A percentile compares a stretch with the other conserved stretches of the same genome.
These are phyloP conservation scores for Cryptococcus neoformans DNA, from an alignment of 1,284 basidiomycete genomes.

Conservation along the genomic window DNA sequence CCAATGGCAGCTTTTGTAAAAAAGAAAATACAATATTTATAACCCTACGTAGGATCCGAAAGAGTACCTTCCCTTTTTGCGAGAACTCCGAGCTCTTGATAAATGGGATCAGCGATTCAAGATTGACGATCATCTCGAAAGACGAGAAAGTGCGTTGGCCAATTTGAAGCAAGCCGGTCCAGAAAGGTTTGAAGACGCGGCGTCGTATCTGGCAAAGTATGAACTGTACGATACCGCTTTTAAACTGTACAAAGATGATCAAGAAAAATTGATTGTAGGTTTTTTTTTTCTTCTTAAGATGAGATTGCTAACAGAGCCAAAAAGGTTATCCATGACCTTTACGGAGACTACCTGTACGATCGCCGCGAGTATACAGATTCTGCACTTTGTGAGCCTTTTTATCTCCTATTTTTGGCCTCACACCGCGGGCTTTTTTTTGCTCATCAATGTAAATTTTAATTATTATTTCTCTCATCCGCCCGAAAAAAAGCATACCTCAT, in stretches of 20 bases:
- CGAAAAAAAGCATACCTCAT: slow-evolving; percentile 63
- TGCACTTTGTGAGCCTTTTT: slow-evolving; percentile 61
- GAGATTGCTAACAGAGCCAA: neutral
- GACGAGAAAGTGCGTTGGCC: slow-evolving; percentile 68
- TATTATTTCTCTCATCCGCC: neutral
- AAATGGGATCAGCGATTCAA: slow-evolving; percentile 80
- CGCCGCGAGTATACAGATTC: slow-evolving; percentile 78
- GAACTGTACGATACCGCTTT: slow-evolving; percentile 73
- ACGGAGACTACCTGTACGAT: slow-evolving; percentile 87
- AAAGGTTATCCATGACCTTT: slow-evolving; percentile 66
- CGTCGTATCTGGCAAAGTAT: slow-evolving; percentile 75
- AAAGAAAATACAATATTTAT: neutral
- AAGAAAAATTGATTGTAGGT: slow-evolving; percentile 60
- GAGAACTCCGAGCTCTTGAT: slow-evolving; percentile 77
- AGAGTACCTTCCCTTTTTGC: slow-evolving; percentile 95
- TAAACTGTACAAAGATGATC: slow-evolving; percentile 64
- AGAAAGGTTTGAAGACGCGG: slow-evolving; percentile 66
- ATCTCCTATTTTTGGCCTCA: neutral
- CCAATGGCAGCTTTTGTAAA: neutral
- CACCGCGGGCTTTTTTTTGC: no score
- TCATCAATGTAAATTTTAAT: no score
- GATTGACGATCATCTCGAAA: slow-evolving; percentile 89
- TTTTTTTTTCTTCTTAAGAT: neutral
- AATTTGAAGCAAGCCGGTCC: slow-evolving; percentile 73
- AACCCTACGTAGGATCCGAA: slow-evolving; percentile 71